Evolutionary conservation across 768 basidiomycete species (phyloP), one percentile per base, ranked within the genome.

Genomic region (Hypsizygus marmoreus): DNA sequence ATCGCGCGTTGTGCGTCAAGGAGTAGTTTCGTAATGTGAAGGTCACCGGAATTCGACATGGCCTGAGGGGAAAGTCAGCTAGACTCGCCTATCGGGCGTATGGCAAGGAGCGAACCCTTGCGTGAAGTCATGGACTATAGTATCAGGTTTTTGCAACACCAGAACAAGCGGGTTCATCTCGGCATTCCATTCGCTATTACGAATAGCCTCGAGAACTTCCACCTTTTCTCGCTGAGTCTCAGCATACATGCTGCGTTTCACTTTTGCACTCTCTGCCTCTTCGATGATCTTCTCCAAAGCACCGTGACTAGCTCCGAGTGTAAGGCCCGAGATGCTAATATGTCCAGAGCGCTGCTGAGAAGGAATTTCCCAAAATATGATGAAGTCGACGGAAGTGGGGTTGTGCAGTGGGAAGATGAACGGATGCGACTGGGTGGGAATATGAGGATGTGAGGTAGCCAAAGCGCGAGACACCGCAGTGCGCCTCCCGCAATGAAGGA

Each of bases 211-310:
- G 40, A 95, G 58, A 24, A 95, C 67, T 40, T 82, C 81, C 53
- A 65, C 62, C 58, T 81, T 82, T 64, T 93, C 84, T 37, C 86
- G 74, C 50, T 79, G 80, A 4, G 93, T 95, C 70, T 97, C 92
- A 16, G 91, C 91, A 59, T 92, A 97, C 79, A 97, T 91, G 51
- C 81, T 91, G 34, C 92, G 78, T 49, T 84, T 88, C 17, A 75
- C 75, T 65, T 89, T 88, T 9, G 76, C 75, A 34, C 67, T 71
- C 57, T 83, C 82, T 8, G 79, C 76, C 14, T 77, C 73, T 37
- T 79, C 73, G 4, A 93, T 74, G 28, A 84, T 70, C 37, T 76
- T 74, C 13, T 79, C 71, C 46, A 95, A 70, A 11, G 79, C 66
- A 9, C 82, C 88, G 59, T 89, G 85, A 3, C 73, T 64, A 8